Base-by-base conservation (phyloP, 257 asterid genomes). In the Solanum pimpinellifolium region DNA sequence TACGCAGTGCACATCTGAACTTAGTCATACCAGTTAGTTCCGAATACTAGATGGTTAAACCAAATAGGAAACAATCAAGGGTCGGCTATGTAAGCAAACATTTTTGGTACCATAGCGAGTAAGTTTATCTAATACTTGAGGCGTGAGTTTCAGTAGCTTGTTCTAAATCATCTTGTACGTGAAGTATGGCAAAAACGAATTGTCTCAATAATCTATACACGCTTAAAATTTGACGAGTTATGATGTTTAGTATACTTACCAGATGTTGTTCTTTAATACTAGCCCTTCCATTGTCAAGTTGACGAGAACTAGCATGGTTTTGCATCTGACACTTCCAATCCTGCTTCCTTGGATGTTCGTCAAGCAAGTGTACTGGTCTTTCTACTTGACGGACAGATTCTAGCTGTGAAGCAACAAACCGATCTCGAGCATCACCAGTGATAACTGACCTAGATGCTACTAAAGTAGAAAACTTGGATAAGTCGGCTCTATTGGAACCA, bases 381-480 rank as follows among this genome's bases (percentile, higher is more conserved):
- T 88, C 92, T 35, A 62, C 84, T 91, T 90, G 93, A 85, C 85
- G 86, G 62, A 87, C 42, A 39, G 88, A 89, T 66, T 89, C 94
- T 42, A 62, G 35, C 21, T 85, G 92, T 42, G 92, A 83, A 59
- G 88, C 74, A 84, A 73, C 88, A 74, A 83, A 68, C 76, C 83
- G 90, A 25, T 89, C 91, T 82, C 88, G 88, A 23, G 90, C 86
- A 83, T 92, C 96, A 80, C 88, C 91, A 25, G 94, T 82, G 59
- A 93, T 85, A 86, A 91, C 60, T 73, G 92, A 90, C 88, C 94
- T 88, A n/a, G 96, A 90, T 68, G 93, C 90, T 47, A 89, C 90
- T 87, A 93, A 83, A 83, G 92, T 91, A 27, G 98, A 93, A 70
- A 89, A 37, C 69, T 91, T 69, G n/a, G 93, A 91, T 83, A 89